A percentile compares a stretch with the other conserved stretches of the same genome.
phyloP scores from a whole-genome alignment of 176 grass and related monocot genomes.

The Pharus latifolius region DNA sequence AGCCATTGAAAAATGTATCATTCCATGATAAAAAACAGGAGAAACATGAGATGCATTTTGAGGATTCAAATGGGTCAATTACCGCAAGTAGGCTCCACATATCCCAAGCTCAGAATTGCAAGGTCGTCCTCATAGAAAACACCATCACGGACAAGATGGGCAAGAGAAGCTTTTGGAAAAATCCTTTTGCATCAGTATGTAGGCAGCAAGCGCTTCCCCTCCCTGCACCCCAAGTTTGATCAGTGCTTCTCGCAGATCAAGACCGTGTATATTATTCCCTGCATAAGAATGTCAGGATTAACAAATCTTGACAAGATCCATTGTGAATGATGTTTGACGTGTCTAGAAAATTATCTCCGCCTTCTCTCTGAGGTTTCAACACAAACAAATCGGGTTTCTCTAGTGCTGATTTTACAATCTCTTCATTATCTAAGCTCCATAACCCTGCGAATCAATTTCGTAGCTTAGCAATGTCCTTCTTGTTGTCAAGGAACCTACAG shows the following conservation, averaged over 20 bases:
- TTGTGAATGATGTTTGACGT: neutral
- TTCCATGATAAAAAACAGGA: neutral
- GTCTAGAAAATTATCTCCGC: constrained; percentile 46
- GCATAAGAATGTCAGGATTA: constrained; percentile 18
- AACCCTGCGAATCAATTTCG: constrained; percentile 83
- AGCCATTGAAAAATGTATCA: neutral
- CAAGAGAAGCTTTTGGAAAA: constrained; percentile 58
- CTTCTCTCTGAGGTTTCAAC: constrained; percentile 86
- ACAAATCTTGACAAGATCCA: neutral
- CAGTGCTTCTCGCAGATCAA: constrained; percentile 49
- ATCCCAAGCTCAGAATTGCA: constrained; percentile 89
- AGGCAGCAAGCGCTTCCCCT: constrained; percentile 65
- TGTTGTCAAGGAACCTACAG: constrained; percentile 68
- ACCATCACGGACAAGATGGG: constrained; percentile 64
- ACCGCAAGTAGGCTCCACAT: constrained; percentile 74
- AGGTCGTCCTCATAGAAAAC: constrained; percentile 60
- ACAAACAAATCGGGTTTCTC: constrained; percentile 83
- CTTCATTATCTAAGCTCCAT: constrained; percentile 94
- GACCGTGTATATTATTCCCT: constrained; percentile 88
- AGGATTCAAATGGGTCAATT: constrained; percentile 8
- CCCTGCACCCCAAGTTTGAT: constrained; percentile 47
- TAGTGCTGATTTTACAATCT: constrained; percentile 58
- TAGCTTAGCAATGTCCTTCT: constrained; percentile 66
- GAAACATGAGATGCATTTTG: neutral
- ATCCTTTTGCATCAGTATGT: constrained; percentile 97